Evolutionary conservation across 306 rosid species (phyloP).

Genomic region (Datisca glomerata): DNA sequence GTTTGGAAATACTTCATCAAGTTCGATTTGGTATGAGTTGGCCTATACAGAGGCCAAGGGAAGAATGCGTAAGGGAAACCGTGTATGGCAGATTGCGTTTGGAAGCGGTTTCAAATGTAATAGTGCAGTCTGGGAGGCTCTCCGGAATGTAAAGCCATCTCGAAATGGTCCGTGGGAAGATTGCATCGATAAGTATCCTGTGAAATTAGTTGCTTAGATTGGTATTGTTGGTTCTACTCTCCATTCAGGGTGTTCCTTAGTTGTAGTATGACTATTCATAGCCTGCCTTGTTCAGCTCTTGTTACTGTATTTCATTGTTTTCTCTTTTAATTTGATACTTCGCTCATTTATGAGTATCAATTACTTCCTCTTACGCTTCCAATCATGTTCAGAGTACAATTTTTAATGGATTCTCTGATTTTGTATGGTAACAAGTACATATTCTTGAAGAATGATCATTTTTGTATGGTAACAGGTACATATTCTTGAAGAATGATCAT

Average conservation of each 20-base stretch:
- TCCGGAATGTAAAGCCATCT: constrained; percentile 45
- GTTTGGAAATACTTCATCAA: constrained; percentile 72
- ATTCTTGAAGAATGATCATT: constrained; percentile 8
- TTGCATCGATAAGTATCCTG: constrained; percentile 57
- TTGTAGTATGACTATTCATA: constrained; percentile 1
- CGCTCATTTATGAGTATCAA: too few relatives aligned
- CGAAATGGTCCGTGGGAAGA: constrained; percentile 69
- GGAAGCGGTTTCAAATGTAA: constrained; percentile 80
- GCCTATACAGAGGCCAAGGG: constrained; percentile 64
- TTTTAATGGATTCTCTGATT: too few relatives aligned
- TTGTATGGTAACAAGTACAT: too few relatives aligned
- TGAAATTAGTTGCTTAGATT: constrained; percentile 31
- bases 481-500: constrained; percentile 7
- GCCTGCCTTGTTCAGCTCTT: constrained; percentile 3
- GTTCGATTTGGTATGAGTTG: constrained; percentile 79
- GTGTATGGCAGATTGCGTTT: constrained; percentile 81
- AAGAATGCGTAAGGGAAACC: constrained; percentile 54
- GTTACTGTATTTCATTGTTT: constrained; percentile 16
- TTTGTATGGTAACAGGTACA: too few relatives aligned
- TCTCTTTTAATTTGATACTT: too few relatives aligned
- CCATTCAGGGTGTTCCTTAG: constrained; percentile 19
- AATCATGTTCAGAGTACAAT: too few relatives aligned
- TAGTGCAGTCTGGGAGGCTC: constrained; percentile 76
- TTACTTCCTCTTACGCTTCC: too few relatives aligned
- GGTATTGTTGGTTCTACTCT: constrained; percentile 12